phyloP scores from a whole-genome alignment of 345 rosid species.

The Aquilaria malaccensis region DNA sequence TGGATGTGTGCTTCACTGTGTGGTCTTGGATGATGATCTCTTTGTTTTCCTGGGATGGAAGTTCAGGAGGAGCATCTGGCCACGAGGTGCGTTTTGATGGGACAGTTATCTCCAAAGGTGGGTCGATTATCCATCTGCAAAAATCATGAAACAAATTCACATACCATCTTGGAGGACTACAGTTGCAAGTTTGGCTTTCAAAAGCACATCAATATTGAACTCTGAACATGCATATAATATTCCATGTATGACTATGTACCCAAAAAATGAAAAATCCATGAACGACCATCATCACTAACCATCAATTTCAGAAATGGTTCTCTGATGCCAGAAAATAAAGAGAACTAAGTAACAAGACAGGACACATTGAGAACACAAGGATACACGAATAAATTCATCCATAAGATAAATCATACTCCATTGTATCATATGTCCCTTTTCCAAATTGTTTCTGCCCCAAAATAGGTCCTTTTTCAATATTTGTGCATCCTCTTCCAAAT shows the following conservation, averaged over 20 bases:
- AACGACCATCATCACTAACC: no score
- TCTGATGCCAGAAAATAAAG: no score
- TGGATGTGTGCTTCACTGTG: slow-evolving; percentile 41
- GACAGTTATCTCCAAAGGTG: slow-evolving; percentile 79
- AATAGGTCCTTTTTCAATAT: no score
- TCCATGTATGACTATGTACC: neutral
- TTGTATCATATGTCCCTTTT: no score
- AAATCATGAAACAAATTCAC: slow-evolving; percentile 1
- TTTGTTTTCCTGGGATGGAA: slow-evolving; percentile 38
- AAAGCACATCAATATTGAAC: neutral
- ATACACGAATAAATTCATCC: no score
- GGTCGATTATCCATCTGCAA: slow-evolving; percentile 86
- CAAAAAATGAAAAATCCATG: no score
- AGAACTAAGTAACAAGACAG: no score
- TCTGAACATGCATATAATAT: neutral
- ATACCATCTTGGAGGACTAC: neutral
- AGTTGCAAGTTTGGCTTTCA: neutral
- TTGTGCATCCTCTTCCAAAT: no score
- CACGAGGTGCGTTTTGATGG: slow-evolving; percentile 86
- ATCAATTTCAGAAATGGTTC: no score
- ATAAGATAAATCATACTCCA: no score
- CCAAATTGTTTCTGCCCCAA: no score
- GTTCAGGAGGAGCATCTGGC: slow-evolving; percentile 95
- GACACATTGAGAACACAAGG: no score
- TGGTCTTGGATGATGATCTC: slow-evolving; percentile 33